phyloP scores from a whole-genome alignment of 148 eudicot species.

The Rhododendron williamsianum region DNA sequence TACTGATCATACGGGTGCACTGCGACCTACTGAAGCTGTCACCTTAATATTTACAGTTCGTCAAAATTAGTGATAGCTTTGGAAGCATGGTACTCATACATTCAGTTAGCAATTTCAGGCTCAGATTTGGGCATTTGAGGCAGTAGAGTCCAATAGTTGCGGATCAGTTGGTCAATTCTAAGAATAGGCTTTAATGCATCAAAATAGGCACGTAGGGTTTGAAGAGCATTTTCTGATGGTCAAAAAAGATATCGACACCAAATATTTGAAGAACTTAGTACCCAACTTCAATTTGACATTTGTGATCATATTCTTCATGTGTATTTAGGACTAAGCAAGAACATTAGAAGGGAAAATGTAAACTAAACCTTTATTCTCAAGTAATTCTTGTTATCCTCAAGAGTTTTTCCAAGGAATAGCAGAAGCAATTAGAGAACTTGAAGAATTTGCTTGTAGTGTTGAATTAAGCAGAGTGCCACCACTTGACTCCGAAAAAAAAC shows the following conservation, averaged over 20 bases:
- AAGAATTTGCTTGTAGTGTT: constrained; percentile 36
- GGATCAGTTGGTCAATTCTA: background rate
- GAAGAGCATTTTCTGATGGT: background rate
- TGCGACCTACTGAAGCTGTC: background rate
- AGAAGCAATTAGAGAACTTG: constrained; percentile 58
- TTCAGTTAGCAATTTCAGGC: background rate
- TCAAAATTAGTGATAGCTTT: background rate
- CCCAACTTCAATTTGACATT: background rate
- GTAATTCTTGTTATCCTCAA: constrained; percentile 32
- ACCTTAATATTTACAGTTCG: background rate
- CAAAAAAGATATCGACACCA: background rate
- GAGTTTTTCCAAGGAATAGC: constrained; percentile 61
- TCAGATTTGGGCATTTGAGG: background rate
- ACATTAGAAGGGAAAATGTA: background rate
- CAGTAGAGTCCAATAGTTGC: background rate
- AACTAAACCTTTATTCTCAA: constrained; percentile 66
- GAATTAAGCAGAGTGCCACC: constrained; percentile 68
- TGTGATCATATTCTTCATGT: background rate
- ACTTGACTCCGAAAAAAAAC: constrained; percentile 60
- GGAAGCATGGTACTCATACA: background rate
- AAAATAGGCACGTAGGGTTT: background rate
- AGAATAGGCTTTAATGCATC: background rate
- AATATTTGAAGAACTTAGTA: background rate
- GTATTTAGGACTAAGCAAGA: background rate
- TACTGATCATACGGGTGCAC: background rate